Evolutionary conservation across 23 red algal species (phyloP), one percentile per base, ranked within the genome.

Genomic region (Gracilaria domingensis): DNA sequence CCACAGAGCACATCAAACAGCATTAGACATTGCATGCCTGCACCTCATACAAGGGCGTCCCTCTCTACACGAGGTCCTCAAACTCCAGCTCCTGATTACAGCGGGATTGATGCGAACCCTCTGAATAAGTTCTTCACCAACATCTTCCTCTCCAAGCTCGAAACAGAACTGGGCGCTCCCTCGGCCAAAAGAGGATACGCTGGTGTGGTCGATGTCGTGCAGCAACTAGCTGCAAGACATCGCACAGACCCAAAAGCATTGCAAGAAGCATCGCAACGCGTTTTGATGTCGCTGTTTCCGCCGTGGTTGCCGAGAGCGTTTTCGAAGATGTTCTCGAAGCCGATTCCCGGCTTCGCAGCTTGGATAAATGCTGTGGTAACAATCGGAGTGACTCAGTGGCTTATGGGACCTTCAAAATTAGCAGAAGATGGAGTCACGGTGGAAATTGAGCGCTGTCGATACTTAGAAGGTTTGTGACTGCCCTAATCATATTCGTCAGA

Each of bases 371-470:
- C 80, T 36, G 71, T 90, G 37, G 75, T 90, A 17, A 90, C 86
- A 21, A 50, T 90, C 28, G 86, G 37, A 30, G 86, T 90, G 11
- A 80, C 72, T 25, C 86, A 90, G 30, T 90, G 86, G 86, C 86
- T 90, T 25, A 90, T 90, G 86, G 86, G 86, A 38, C 86, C 86
- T 21, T 80, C 72, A 14, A 42, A 48, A 30, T 35, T 90, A 24
- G 86, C 72, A 70, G 86, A 79, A 13, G 86, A 80, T 47, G 75
- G 75, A 14, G 44, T 39, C 23, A 61, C 75, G 9, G 86, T 90
- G 12, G 86, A 90, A 53, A 90, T 90, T 48, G 86, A 90, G 75
- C 71, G 86, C 38, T 90, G 86, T 64, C 86, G 86, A 58, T 90
- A 90, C 72, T 67, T 90, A 26, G 86, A 90, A 80, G 83, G 83